These are phyloP conservation scores for Xanthoparmelia taractica DNA, from an alignment of 495 filamentous ascomycete species.

Conservation along the genomic window DNA sequence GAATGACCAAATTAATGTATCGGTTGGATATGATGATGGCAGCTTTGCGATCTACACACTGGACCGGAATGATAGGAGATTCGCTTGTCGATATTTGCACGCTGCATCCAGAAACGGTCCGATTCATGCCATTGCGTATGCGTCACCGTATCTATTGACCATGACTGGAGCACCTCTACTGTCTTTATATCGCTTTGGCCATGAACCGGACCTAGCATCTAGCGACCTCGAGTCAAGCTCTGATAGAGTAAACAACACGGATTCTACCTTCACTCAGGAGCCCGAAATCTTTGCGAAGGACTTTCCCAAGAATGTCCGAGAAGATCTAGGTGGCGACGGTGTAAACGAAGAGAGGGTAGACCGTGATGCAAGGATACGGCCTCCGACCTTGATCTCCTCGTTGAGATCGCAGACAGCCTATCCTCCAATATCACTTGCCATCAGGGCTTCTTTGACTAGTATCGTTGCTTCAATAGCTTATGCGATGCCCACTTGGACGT, in stretches of 20 bases:
- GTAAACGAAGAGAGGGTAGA: not conserved
- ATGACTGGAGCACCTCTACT: conserved; percentile 65
- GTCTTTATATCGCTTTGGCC: conserved; percentile 61
- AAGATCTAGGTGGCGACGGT: not conserved
- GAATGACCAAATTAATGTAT: conserved; percentile 42
- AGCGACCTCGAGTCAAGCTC: not conserved
- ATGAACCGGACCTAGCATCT: not conserved
- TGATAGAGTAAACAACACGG: not conserved
- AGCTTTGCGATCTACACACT: conserved; percentile 63
- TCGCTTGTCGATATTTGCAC: conserved; percentile 49
- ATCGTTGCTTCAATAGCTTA: conserved; percentile 82
- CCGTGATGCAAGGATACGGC: conserved; percentile 18
- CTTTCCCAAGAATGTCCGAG: not conserved
- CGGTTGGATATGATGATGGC: conserved; percentile 72
- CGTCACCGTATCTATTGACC: conserved; percentile 68
- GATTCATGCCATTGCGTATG: conserved; percentile 68
- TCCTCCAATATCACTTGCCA: conserved; percentile 69
- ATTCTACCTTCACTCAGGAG: not conserved
- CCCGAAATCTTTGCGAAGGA: not conserved
- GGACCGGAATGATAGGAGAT: conserved; percentile 33
- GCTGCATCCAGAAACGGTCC: conserved; percentile 48
- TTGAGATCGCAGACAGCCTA: conserved; percentile 74
- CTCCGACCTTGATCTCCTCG: conserved; percentile 63
- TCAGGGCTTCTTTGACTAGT: conserved; percentile 52
- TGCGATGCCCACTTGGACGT: conserved; percentile 55